A percentile compares a stretch with the other conserved stretches of the same genome.
Evolutionary conservation across 305 asterid species (phyloP).

Genomic region (Fraxinus platypoda): DNA sequence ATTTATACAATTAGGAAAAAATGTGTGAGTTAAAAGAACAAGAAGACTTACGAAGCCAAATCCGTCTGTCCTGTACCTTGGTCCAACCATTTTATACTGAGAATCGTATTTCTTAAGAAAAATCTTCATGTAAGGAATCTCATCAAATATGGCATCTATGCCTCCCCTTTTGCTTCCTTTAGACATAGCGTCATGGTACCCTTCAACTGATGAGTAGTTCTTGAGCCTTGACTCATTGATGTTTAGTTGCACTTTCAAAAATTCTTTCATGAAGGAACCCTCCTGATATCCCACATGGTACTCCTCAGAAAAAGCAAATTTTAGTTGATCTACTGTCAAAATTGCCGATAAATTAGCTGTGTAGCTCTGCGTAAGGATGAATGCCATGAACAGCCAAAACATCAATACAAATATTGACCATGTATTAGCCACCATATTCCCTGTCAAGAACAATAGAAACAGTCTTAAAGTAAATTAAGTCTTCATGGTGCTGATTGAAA

Average conservation of each 20-base stretch:
- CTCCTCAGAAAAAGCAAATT: slow-evolving; percentile 31
- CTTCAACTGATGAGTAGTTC: slow-evolving; percentile 34
- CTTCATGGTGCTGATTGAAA: not conserved
- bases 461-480: not conserved
- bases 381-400: slow-evolving; percentile 55
- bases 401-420: slow-evolving; percentile 52
- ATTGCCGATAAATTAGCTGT: slow-evolving; percentile 55
- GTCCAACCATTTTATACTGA: slow-evolving; percentile 52
- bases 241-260: slow-evolving; percentile 24
- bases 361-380: slow-evolving; percentile 58
- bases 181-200: slow-evolving; percentile 43
- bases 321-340: slow-evolving; percentile 48
- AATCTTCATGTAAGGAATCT: slow-evolving; percentile 61
- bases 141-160: slow-evolving; percentile 59
- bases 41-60: slow-evolving; percentile 55
- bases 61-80: slow-evolving; percentile 54
- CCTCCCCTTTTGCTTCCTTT: slow-evolving; percentile 54
- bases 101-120: slow-evolving; percentile 40
- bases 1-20: not conserved
- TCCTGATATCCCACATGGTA: slow-evolving; percentile 38
- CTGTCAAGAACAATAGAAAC: slow-evolving; percentile 24
- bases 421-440: slow-evolving; percentile 47
- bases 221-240: slow-evolving; percentile 37
- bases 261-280: slow-evolving; percentile 38
- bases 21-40: not conserved